phyloP scores from a whole-genome alignment of 1,284 basidiomycete species.

The Marasmius fiardii region DNA sequence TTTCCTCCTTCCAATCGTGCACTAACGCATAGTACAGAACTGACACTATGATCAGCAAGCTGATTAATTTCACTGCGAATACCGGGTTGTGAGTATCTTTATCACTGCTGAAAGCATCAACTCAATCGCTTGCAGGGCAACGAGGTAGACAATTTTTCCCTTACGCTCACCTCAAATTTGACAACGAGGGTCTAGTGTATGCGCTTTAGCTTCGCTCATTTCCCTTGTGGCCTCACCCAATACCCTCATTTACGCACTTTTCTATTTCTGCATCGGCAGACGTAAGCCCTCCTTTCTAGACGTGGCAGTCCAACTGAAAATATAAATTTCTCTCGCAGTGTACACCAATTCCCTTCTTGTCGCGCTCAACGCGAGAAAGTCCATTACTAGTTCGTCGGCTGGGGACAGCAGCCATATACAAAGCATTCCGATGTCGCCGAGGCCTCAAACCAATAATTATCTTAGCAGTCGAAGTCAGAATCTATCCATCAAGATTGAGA shows the following conservation, averaged over 20 bases:
- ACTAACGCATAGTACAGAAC: conserved; percentile 21
- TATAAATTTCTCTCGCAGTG: conserved; percentile 22
- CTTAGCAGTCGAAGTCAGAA: neutral
- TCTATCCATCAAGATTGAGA: conserved; percentile 12
- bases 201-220: conserved; percentile 41
- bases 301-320: neutral
- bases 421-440: conserved; percentile 1
- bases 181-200: conserved; percentile 15
- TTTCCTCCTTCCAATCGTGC: neutral
- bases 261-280: conserved; percentile 49
- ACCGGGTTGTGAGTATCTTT: neutral
- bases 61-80: conserved; percentile 26
- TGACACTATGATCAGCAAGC: conserved; percentile 41
- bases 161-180: neutral
- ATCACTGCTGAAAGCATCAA: no score
- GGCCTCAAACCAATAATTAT: neutral
- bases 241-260: conserved; percentile 44
- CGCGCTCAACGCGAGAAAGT: conserved; percentile 33
- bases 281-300: conserved; percentile 25
- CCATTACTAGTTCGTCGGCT: conserved; percentile 20
- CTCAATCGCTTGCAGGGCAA: conserved; percentile 14
- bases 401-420: conserved; percentile 9
- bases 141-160: conserved; percentile 18
- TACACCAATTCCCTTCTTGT: conserved; percentile 38
- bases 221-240: conserved; percentile 33